These are phyloP conservation scores for Populus hybrid DNA, from an alignment of 441 rosid species.

Conservation along the genomic window DNA sequence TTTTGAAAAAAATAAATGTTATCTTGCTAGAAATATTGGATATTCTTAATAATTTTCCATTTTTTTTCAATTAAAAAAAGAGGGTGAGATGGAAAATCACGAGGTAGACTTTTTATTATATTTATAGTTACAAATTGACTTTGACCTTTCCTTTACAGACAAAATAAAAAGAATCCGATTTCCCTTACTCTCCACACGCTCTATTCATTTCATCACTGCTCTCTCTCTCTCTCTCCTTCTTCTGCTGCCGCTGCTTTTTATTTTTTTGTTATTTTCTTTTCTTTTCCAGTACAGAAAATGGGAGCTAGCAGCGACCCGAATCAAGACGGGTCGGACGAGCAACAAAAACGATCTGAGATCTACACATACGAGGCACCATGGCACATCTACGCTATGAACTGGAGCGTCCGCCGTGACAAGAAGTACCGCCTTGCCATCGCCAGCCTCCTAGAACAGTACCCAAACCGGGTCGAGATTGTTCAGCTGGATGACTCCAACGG, in stretches of 20 bases:
- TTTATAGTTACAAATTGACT: no score
- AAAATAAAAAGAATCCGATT: no score
- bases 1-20: no score
- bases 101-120: no score
- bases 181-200: no score
- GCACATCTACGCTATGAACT: conserved; percentile 97
- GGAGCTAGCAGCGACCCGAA: conserved; percentile 72
- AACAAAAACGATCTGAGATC: conserved; percentile 91
- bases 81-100: no score
- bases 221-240: background rate
- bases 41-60: no score
- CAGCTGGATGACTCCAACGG: conserved; percentile 96
- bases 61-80: no score
- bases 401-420: conserved; percentile 98
- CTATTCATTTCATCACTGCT: no score
- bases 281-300: conserved; percentile 24
- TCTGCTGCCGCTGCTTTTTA: background rate
- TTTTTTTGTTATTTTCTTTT: background rate
- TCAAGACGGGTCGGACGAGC: conserved; percentile 81
- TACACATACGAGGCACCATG: conserved; percentile 95
- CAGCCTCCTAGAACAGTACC: conserved; percentile 75
- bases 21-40: no score
- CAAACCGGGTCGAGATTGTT: conserved; percentile 81
- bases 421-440: conserved; percentile 96
- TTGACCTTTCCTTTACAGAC: no score